Base-by-base conservation (phyloP, 2,329 filamentous ascomycete species). In the Aspergillus pseudoglaucus region DNA sequence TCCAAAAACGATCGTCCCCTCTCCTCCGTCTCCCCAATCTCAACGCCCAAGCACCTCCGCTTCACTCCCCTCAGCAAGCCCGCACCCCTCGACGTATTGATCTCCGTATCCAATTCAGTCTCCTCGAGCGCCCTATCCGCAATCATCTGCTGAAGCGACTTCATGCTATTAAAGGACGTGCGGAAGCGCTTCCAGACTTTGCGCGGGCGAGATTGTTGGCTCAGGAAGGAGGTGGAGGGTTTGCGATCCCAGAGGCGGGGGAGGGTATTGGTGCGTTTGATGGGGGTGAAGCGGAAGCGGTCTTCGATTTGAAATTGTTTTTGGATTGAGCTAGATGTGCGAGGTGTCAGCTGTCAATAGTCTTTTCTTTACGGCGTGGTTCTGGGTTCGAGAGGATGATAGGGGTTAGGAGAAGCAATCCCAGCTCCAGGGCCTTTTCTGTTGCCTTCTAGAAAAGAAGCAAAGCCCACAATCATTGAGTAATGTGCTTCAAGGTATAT, bases 151-250 rank as follows among this genome's bases (percentile, higher is more conserved):
- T 62, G 60, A 47, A 64, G 57, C 20, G 54, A 48, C 47, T 59
- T 62, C 61, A 66, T 65, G 47, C 55, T 59, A 49, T 63, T 59
- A 47, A 68, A 69, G 3, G 64, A 65, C 6, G 61, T 57, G 23
- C 61, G 61, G 49, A 73, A 65, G 42, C 72, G 66, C 54, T 74
- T 75, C 72, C 72, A 75, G 47, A 75, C 61, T 47, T 72, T 75
- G 43, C 68, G 69, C 35, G 70, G 61, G 37, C 68, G 70, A 37
- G 66, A 61, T 12, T 15, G 18, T 9, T 69, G 67, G 12, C 64
- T 55, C 33, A 63, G 52, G 43, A 70, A 67, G 3, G 71, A 65
- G 5, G 67, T 71, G 3, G 70, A 66, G 15, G 71, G 71, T 47
- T 68, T 68, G 48, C 72, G 70, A 47, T 74, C 71, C 72, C 72